Percentiles rank a stretch among this genome's conserved stretches.
Conservation (phyloP, 2,329 filamentous ascomycete genomes). For the Venturia aucupariae region DNA sequence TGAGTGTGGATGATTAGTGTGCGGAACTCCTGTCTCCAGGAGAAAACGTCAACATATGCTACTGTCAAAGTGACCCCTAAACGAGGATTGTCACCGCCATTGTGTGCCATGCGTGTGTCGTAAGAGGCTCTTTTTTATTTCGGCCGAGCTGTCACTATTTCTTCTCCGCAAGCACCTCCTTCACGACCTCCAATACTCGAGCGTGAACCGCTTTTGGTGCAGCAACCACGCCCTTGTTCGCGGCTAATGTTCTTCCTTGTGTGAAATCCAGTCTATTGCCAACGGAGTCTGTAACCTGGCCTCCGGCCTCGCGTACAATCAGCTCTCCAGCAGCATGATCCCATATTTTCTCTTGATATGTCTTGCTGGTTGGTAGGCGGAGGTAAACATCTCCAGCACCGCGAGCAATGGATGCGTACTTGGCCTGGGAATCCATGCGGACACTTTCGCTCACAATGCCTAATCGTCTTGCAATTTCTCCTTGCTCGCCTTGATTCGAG, state of each 20-base stretch:
- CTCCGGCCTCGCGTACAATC: conserved; percentile 89
- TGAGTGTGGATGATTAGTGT: not conserved
- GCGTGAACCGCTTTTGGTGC: conserved; percentile 68
- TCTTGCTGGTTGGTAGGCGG: conserved; percentile 71
- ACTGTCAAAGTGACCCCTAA: not conserved
- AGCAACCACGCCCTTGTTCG: conserved; percentile 91
- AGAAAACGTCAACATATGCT: not conserved
- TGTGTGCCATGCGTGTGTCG: not conserved
- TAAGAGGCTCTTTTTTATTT: not conserved
- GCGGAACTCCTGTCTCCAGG: too few species aligned
- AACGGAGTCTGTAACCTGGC: conserved; percentile 79
- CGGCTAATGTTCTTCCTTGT: conserved; percentile 71
- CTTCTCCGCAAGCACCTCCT: conserved; percentile 58
- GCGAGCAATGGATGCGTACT: conserved; percentile 90
- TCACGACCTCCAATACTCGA: conserved; percentile 71
- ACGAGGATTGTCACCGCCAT: not conserved
- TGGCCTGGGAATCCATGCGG: conserved; percentile 95
- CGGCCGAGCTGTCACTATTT: conserved; percentile 15
- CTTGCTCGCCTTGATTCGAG: conserved; percentile 81
- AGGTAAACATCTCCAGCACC: conserved; percentile 94
- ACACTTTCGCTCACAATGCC: conserved; percentile 86
- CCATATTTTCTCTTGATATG: conserved; percentile 99
- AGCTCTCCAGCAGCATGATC: conserved; percentile 94
- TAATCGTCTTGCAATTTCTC: conserved; percentile 70
- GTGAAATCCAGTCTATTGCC: conserved; percentile 82